phyloP scores from a whole-genome alignment of 805 yeast genomes.

The Kuraishia borneana region DNA sequence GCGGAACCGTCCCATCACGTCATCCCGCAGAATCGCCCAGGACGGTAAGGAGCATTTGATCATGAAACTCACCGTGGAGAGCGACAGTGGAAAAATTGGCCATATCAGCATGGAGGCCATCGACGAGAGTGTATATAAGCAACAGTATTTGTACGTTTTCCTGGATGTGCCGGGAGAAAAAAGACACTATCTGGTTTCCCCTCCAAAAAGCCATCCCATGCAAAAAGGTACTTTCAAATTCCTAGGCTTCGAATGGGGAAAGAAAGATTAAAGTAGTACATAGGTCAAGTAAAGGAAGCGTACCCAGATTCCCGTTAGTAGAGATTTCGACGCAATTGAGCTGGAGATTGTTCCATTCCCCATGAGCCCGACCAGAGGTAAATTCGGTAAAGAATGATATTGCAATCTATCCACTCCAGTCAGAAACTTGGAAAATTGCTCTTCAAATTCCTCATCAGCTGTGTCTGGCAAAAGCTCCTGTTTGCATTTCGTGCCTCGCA shows the following conservation, averaged over 20 bases:
- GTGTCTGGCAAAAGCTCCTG: too few species aligned
- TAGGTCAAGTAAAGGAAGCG: too few species aligned
- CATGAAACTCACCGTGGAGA: slow-evolving; percentile 82
- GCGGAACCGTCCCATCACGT: slow-evolving; percentile 74
- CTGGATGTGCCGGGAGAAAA: slow-evolving; percentile 65
- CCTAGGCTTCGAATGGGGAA: neutral
- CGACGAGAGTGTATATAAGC: slow-evolving; percentile 51
- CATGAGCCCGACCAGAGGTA: too few species aligned
- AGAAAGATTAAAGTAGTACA: neutral
- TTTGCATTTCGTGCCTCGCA: too few species aligned
- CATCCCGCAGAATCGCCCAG: slow-evolving; percentile 53
- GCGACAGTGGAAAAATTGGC: slow-evolving; percentile 47
- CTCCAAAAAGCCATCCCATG: slow-evolving; percentile 40
- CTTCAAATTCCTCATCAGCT: too few species aligned
- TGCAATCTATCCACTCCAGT: too few species aligned
- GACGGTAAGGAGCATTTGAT: slow-evolving; percentile 73
- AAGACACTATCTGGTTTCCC: slow-evolving; percentile 60
- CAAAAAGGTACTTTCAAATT: neutral
- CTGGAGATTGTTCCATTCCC: too few species aligned
- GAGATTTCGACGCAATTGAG: too few species aligned
- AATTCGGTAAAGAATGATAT: too few species aligned
- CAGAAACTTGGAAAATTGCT: too few species aligned
- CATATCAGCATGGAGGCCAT: slow-evolving; percentile 73
- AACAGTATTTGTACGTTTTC: slow-evolving; percentile 62
- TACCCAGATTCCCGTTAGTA: too few species aligned